Conservation (phyloP, 139 green algal species). For the Chlorella vulgaris region DNA sequence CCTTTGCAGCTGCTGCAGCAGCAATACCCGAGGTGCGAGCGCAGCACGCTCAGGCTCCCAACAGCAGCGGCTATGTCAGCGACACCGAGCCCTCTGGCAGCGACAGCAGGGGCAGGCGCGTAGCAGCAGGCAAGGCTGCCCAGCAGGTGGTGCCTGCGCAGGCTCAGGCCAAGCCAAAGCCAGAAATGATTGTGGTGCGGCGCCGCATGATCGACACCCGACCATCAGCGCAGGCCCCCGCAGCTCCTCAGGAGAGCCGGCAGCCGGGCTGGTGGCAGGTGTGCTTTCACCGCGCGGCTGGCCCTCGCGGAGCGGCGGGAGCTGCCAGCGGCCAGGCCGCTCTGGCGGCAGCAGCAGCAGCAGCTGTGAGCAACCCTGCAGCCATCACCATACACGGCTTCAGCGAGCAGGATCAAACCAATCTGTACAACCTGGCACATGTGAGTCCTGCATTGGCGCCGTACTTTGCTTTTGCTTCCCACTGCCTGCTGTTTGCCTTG, state of each 20-base stretch:
- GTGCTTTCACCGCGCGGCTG: conserved; percentile 12
- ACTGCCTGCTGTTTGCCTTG: background rate
- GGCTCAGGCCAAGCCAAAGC: background rate
- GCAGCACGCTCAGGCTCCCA: background rate
- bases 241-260: background rate
- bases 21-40: conserved; percentile 16
- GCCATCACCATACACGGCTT: conserved; percentile 68
- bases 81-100: background rate
- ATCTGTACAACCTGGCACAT: conserved; percentile 79
- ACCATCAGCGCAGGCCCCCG: background rate
- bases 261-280: conserved; percentile 7
- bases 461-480: background rate
- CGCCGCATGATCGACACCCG: conserved; percentile 6
- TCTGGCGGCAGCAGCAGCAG: no score
- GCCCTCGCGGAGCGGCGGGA: conserved; percentile 1
- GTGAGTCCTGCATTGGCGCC: conserved; percentile 42
- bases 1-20: conserved; percentile 40
- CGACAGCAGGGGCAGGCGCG: background rate
- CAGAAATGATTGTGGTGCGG: conserved; percentile 24
- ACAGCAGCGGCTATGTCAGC: background rate
- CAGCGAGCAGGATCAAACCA: conserved; percentile 83
- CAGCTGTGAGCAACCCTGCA: background rate
- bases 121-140: background rate
- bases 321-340: background rate
- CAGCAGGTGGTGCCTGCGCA: background rate